Evolutionary conservation across 176 grass and related monocot species (phyloP), one percentile per base, ranked within the genome.

Genomic region (Oryza meridionalis): DNA sequence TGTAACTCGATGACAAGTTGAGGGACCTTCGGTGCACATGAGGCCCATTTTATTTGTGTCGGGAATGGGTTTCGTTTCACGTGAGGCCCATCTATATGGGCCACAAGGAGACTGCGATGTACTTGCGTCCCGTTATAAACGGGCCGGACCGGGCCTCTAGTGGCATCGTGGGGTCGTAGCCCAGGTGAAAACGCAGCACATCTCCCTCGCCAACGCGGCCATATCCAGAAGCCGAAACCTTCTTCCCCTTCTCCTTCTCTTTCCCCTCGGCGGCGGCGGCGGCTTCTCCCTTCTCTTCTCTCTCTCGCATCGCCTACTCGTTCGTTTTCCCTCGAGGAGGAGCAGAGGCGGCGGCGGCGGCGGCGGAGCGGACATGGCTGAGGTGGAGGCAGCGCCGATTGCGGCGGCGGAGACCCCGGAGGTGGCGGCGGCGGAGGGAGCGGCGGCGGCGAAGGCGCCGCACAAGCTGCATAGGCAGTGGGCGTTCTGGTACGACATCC

Each of bases 401-500:
- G 70, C 70, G 22, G n/a, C 8, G 67, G 21, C 65, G 65, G 76
- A 79, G 70, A 51, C 38, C 15, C 77, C 64, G 46, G 80, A 68
- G 50, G 85, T 35, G 3, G 91, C 80, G 38, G 38, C 22, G 76
- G 51, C 21, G 55, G 50, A 7, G 85, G 19, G 11, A 69, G 7
- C 35, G 4, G 7, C 62, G 42, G 63, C 12, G 17, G 69, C 50
- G 26, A 88, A 74, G 70, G 88, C 3, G 4, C 90, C 86, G 77
- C 97, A 99, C 84, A 91, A 79, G 69, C 90, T 99, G 49, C 87
- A 96, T 75, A 83, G 97, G 86, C 92, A 86, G 85, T 99, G 97
- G 97, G 91, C 93, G 27, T 96, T 96, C 91, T 96, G 96, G 96
- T 96, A 92, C 77, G 96, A 96, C 79, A 92, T 96, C 84, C 93